These are phyloP conservation scores for Fusarium sp. DNA, from an alignment of 2,329 filamentous ascomycete genomes.

Conservation along the genomic window DNA sequence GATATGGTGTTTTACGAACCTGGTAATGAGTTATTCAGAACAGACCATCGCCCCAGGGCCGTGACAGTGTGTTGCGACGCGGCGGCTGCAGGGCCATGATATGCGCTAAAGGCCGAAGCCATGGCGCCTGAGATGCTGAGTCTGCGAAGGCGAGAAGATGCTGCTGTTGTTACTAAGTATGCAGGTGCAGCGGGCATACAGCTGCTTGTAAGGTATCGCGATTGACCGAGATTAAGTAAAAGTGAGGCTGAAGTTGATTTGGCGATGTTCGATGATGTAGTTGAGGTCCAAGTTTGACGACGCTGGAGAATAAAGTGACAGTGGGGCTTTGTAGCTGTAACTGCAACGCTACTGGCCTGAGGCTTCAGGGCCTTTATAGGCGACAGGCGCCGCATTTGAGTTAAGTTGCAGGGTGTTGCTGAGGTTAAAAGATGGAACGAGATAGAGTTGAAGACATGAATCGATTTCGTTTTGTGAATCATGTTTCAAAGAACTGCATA, in stretches of 20 bases:
- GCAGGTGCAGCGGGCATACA: conserved; percentile 42
- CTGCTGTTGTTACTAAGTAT: not conserved
- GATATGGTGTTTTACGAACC: conserved; percentile 57
- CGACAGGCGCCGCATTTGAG: conserved; percentile 41
- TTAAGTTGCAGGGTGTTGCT: not conserved
- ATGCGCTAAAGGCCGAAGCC: conserved; percentile 56
- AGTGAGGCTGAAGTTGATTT: conserved; percentile 2
- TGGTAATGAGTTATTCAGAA: conserved; percentile 78
- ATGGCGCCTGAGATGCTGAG: conserved; percentile 51
- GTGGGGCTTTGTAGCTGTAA: conserved; percentile 20
- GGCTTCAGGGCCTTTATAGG: conserved; percentile 45
- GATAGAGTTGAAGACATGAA: not conserved
- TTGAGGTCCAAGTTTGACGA: conserved; percentile 38
- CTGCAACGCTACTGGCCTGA: conserved; percentile 31
- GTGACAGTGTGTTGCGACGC: conserved; percentile 70
- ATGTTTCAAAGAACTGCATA: not conserved
- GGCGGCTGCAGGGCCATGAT: conserved; percentile 51
- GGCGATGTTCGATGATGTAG: conserved; percentile 32
- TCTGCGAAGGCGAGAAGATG: conserved; percentile 40
- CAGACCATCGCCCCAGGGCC: conserved; percentile 85
- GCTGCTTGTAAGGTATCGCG: not conserved
- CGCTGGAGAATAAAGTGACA: conserved; percentile 19
- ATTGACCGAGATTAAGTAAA: conserved; percentile 1
- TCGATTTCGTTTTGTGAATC: not conserved
- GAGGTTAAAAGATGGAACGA: not conserved